Evolutionary conservation across 2,329 filamentous ascomycete species (phyloP).

Genomic region (Sarocladium kiliense): DNA sequence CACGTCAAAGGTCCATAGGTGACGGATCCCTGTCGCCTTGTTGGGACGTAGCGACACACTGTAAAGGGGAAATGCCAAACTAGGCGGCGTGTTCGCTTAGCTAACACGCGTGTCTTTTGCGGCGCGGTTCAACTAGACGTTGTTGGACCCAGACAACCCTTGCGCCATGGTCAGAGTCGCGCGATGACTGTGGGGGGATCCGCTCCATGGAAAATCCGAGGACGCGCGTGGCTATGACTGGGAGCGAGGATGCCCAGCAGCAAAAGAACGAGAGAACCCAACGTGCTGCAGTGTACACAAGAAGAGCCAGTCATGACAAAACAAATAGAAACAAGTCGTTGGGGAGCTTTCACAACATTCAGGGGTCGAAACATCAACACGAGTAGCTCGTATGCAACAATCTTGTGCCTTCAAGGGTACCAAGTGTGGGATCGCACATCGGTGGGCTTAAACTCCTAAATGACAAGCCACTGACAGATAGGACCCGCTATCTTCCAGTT

Average conservation of each 20-base stretch:
- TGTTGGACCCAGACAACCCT: background rate
- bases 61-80: background rate
- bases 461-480: background rate
- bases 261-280: no score
- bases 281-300: no score
- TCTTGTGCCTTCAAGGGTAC: background rate
- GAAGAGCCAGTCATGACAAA: no score
- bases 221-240: background rate
- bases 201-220: background rate
- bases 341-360: no score
- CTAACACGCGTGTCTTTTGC: slow-evolving; percentile 4
- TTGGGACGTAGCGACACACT: background rate
- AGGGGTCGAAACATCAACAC: no score
- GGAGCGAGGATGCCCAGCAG: no score
- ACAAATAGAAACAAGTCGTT: no score
- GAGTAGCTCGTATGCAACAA: no score
- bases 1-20: background rate
- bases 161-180: background rate
- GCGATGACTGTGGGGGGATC: background rate
- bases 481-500: background rate
- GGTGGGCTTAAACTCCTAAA: background rate
- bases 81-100: background rate
- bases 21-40: background rate
- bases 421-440: background rate
- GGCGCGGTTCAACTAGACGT: background rate